phyloP scores from a whole-genome alignment of 768 basidiomycete genomes.

The Serendipita sp. region DNA sequence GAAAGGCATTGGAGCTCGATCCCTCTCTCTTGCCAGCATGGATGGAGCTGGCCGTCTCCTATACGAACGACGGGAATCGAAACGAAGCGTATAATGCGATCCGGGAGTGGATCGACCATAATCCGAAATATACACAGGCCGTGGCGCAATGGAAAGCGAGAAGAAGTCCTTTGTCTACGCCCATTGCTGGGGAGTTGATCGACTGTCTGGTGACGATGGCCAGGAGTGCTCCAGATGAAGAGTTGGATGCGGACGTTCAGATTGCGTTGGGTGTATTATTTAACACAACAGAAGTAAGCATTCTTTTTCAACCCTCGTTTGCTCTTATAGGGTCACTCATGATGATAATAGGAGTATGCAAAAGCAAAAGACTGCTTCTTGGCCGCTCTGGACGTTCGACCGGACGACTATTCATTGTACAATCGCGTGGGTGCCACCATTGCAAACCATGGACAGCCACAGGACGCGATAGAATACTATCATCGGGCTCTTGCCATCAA shows the following conservation, averaged over 20 bases:
- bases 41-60: conserved; percentile 80
- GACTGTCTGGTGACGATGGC: conserved; percentile 75
- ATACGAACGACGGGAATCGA: conserved; percentile 78
- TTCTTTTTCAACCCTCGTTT: background rate
- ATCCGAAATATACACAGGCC: conserved; percentile 31
- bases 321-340: conserved; percentile 6
- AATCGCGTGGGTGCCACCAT: conserved; percentile 90
- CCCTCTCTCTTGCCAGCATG: conserved; percentile 62
- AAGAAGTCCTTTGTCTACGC: background rate
- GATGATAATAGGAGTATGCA: conserved; percentile 50
- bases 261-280: conserved; percentile 85
- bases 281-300: conserved; percentile 71
- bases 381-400: conserved; percentile 72
- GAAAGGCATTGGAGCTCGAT: conserved; percentile 67
- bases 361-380: conserved; percentile 92
- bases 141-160: conserved; percentile 13
- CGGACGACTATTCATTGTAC: conserved; percentile 83
- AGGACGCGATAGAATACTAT: conserved; percentile 78
- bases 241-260: conserved; percentile 87
- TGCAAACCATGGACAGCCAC: conserved; percentile 71
- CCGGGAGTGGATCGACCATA: conserved; percentile 59
- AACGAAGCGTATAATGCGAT: conserved; percentile 64
- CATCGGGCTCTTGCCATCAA: conserved; percentile 72
- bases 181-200: conserved; percentile 32
- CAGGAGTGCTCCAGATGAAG: conserved; percentile 35